Conservation (phyloP, 441 rosid genomes). For the Pelargonium fulgidum region DNA sequence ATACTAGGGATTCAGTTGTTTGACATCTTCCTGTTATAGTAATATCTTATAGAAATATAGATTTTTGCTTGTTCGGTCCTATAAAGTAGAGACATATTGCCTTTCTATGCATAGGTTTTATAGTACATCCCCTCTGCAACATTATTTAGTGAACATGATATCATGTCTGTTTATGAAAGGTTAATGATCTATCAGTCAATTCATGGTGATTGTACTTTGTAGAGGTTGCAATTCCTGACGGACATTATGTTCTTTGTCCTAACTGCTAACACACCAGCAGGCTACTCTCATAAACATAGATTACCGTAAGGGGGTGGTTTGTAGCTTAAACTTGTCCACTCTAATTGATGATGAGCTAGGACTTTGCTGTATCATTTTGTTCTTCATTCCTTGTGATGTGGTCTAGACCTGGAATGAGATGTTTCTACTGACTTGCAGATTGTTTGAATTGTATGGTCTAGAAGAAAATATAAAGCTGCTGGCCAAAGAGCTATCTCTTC, state of each 20-base stretch:
- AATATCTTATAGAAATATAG: background rate
- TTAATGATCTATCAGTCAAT: background rate
- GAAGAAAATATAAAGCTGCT: constrained; percentile 42
- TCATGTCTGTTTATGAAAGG: background rate
- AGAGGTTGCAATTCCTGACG: background rate
- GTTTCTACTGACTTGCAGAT: constrained; percentile 37
- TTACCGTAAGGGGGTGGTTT: background rate
- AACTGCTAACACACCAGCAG: background rate
- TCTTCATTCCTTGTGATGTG: background rate
- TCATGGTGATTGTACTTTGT: background rate
- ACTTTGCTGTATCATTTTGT: background rate
- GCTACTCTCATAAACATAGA: background rate
- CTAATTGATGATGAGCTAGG: background rate
- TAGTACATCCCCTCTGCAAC: background rate
- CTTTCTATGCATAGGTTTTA: background rate
- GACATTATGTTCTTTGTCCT: background rate
- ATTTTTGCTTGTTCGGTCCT: background rate
- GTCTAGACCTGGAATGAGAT: constrained; percentile 11
- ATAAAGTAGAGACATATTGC: background rate
- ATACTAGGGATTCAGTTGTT: no score
- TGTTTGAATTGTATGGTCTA: constrained; percentile 55
- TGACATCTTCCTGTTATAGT: no score
- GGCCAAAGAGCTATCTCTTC: constrained; percentile 53
- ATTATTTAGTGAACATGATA: background rate
- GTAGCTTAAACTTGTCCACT: no score